A percentile compares a stretch with the other conserved stretches of the same genome.
phyloP scores from a whole-genome alignment of 2,329 filamentous ascomycete species.

The Aspergillus sp. region DNA sequence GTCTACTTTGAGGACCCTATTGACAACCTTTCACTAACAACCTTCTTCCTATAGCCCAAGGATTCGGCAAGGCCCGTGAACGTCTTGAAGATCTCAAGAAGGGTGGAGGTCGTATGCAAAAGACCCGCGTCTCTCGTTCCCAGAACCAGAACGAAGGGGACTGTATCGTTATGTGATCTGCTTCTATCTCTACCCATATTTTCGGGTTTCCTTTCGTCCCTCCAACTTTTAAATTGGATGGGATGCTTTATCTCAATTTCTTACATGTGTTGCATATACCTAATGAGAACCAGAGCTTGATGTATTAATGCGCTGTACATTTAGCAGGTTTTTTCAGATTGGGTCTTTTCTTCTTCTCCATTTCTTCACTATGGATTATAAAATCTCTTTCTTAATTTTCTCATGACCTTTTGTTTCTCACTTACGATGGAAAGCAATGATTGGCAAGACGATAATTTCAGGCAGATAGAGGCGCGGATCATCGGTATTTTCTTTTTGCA shows the following conservation, averaged over 20 bases:
- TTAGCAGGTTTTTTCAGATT: neutral
- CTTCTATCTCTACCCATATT: slow-evolving; percentile 3
- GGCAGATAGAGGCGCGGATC: too few relatives aligned
- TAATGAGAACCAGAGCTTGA: slow-evolving; percentile 12
- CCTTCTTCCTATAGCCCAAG: slow-evolving; percentile 63
- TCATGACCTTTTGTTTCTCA: too few relatives aligned
- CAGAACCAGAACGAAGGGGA: slow-evolving; percentile 87
- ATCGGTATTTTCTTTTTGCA: too few relatives aligned
- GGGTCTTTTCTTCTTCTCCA: neutral
- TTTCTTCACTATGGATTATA: slow-evolving; percentile 5
- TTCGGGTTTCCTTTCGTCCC: slow-evolving; percentile 4
- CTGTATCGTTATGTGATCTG: slow-evolving; percentile 51
- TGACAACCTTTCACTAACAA: slow-evolving; percentile 5
- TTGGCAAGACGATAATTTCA: too few relatives aligned
- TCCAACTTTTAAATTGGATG: neutral
- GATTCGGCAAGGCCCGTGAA: slow-evolving; percentile 89
- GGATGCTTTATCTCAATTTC: too few relatives aligned
- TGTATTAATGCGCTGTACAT: slow-evolving; percentile 2
- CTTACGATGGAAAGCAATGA: too few relatives aligned
- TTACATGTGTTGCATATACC: slow-evolving; percentile 1
- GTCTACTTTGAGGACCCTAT: slow-evolving; percentile 25
- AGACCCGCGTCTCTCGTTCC: slow-evolving; percentile 74
- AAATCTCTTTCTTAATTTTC: slow-evolving; percentile 2
- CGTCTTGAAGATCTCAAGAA: slow-evolving; percentile 87
- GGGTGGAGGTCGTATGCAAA: slow-evolving; percentile 66